phyloP scores from a whole-genome alignment of 257 asterid genomes.

The Capsicum rhomboideum region DNA sequence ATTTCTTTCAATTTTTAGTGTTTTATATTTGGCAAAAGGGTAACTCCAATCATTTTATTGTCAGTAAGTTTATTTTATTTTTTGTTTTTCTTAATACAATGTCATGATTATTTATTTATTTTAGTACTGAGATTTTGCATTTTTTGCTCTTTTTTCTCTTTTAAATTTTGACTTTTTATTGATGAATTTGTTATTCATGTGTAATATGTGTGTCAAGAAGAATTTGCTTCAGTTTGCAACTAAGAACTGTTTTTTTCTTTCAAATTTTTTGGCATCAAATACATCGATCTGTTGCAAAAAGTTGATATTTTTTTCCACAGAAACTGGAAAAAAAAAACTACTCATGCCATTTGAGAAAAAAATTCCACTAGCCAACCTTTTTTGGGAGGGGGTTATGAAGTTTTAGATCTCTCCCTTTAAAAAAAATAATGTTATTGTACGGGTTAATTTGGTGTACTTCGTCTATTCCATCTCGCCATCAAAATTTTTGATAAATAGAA shows the following conservation, averaged over 20 bases:
- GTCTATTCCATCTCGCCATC: neutral
- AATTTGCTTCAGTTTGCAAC: neutral
- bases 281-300: neutral
- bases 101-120: neutral
- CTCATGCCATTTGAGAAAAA: neutral
- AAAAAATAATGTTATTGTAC: neutral
- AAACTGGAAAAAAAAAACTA: neutral
- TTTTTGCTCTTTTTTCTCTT: neutral
- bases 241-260: too few species aligned
- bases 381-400: neutral
- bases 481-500: neutral
- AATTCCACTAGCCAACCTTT: neutral
- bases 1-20: too few species aligned
- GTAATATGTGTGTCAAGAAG: neutral
- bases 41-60: too few species aligned
- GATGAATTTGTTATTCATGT: neutral
- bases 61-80: too few species aligned
- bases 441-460: neutral
- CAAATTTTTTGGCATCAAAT: neutral
- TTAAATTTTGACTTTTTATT: neutral
- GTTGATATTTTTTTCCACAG: neutral
- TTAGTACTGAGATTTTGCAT: neutral
- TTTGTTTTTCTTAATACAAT: too few species aligned
- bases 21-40: too few species aligned
- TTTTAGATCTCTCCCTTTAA: neutral